Percentiles rank a stretch among this genome's conserved stretches.
These are phyloP conservation scores for Crotalaria pallida DNA, from an alignment of 306 rosid genomes.

Conservation along the genomic window DNA sequence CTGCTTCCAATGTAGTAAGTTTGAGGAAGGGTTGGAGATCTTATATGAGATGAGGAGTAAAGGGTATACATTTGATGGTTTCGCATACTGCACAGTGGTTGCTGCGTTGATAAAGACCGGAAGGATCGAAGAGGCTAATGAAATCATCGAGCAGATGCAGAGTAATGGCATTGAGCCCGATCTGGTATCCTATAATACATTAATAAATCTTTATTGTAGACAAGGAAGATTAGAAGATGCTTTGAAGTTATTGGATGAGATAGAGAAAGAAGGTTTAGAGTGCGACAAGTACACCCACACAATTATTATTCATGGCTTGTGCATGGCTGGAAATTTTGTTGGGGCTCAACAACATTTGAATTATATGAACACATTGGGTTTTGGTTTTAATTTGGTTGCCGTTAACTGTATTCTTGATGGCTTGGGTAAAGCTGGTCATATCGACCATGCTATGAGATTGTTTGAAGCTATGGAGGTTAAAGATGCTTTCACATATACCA, in stretches of 20 bases:
- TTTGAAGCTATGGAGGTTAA: conserved; percentile 63
- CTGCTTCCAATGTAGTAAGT: conserved; percentile 48
- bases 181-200: conserved; percentile 60
- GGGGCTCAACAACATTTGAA: conserved; percentile 53
- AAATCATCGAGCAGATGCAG: conserved; percentile 40
- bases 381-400: conserved; percentile 60
- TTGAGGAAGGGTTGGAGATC: conserved; percentile 57
- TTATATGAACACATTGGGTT: conserved; percentile 48
- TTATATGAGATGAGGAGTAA: conserved; percentile 53
- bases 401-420: conserved; percentile 66
- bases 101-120: conserved; percentile 65
- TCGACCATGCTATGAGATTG: conserved; percentile 55
- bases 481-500: conserved; percentile 62
- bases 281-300: conserved; percentile 70
- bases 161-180: conserved; percentile 50
- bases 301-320: conserved; percentile 57
- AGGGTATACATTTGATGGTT: conserved; percentile 69
- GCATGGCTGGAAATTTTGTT: conserved; percentile 48
- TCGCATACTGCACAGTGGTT: conserved; percentile 64
- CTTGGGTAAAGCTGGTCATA: conserved; percentile 68
- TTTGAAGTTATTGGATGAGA: conserved; percentile 46
- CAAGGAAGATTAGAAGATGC: conserved; percentile 66
- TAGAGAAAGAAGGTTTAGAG: conserved; percentile 52
- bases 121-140: conserved; percentile 51
- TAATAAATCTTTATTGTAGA: conserved; percentile 51